These are phyloP conservation scores for Elasticomyces elasticus DNA, from an alignment of 495 filamentous ascomycete species.

Conservation along the genomic window DNA sequence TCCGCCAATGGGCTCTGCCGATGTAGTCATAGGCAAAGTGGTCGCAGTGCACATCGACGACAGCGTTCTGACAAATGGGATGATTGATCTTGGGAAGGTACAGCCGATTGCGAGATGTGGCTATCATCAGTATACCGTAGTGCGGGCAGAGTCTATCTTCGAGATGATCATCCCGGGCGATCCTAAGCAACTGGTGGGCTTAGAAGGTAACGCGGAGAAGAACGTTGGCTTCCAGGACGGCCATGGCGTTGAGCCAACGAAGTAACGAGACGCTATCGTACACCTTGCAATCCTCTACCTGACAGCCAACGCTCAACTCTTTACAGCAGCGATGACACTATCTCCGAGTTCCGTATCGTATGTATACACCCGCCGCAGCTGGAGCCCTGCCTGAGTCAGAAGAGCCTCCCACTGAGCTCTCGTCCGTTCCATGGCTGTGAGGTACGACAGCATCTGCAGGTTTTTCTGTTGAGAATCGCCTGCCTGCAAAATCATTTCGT, in stretches of 20 bases:
- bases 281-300: not conserved
- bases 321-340: not conserved
- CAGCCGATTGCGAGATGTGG: slow-evolving; percentile 50
- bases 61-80: slow-evolving; percentile 39
- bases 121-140: slow-evolving; percentile 42
- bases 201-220: slow-evolving; percentile 28
- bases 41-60: slow-evolving; percentile 47
- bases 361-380: not conserved
- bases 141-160: slow-evolving; percentile 12
- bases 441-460: slow-evolving; percentile 1
- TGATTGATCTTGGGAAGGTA: slow-evolving; percentile 44
- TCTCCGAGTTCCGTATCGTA: slow-evolving; percentile 3
- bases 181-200: slow-evolving; percentile 19
- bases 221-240: slow-evolving; percentile 5
- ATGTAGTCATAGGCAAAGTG: slow-evolving; percentile 48
- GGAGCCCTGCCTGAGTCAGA: not conserved
- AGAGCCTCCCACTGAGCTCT: slow-evolving; percentile 2
- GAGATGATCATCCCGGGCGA: slow-evolving; percentile 27
- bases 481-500: slow-evolving; percentile 38
- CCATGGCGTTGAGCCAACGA: not conserved
- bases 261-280: not conserved
- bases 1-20: slow-evolving; percentile 43
- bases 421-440: slow-evolving; percentile 8
- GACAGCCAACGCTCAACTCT: not conserved
- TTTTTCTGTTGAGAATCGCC: not conserved